A percentile compares a stretch with the other conserved stretches of the same genome.
Conservation (phyloP, 345 rosid genomes). For the Theobroma cacao region DNA sequence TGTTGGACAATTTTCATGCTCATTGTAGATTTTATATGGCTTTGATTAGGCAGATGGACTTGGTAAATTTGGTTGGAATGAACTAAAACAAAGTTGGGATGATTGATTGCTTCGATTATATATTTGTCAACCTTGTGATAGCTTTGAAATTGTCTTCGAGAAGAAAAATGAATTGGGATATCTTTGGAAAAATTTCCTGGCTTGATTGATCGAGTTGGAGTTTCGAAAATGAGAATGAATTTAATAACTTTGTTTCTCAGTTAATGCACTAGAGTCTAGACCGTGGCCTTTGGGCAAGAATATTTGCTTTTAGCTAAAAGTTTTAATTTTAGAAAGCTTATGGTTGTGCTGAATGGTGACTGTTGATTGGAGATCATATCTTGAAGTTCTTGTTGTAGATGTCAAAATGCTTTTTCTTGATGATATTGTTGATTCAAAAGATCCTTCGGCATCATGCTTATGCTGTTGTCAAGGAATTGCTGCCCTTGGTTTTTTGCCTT, state of each 20-base stretch:
- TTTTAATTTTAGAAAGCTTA: background rate
- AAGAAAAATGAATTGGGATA: background rate
- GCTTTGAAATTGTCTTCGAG: background rate
- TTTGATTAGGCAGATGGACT: background rate
- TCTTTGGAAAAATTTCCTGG: background rate
- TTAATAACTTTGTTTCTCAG: background rate
- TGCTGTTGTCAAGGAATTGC: background rate
- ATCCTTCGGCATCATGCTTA: background rate
- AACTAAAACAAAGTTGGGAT: background rate
- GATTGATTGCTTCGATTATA: background rate
- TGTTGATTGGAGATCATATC: background rate
- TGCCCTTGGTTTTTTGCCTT: background rate
- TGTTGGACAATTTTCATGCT: background rate
- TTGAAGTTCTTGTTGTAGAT: background rate
- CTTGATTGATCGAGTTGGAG: background rate
- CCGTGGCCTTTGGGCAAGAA: background rate
- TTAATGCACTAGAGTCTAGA: background rate
- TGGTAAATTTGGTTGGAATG: background rate
- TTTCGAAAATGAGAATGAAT: background rate
- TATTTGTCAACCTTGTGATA: background rate
- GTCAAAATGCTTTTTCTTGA: background rate
- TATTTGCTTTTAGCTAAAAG: background rate
- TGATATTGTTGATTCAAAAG: background rate
- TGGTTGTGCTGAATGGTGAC: background rate
- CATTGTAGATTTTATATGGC: slow-evolving; percentile 4